These are phyloP conservation scores for Blastobotrys attinorum DNA, from an alignment of 805 yeast genomes.

Conservation along the genomic window DNA sequence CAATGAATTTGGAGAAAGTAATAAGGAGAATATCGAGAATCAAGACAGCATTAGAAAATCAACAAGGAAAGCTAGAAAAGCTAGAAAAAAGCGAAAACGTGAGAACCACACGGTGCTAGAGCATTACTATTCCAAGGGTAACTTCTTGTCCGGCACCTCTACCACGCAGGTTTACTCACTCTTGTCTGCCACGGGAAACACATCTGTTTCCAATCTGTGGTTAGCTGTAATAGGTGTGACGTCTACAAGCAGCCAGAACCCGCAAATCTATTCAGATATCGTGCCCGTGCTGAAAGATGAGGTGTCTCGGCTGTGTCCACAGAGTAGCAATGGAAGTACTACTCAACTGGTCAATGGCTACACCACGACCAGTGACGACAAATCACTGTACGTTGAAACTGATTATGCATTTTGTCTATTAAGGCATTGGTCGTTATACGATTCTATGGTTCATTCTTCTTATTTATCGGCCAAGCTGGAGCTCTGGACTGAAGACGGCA, in stretches of 20 bases:
- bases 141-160: conserved; percentile 64
- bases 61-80: not conserved
- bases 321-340: conserved; percentile 6
- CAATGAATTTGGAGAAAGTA: conserved; percentile 25
- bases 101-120: conserved; percentile 47
- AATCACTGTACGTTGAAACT: conserved; percentile 54
- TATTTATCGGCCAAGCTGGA: conserved; percentile 81
- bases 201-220: conserved; percentile 67
- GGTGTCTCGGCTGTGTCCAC: conserved; percentile 55
- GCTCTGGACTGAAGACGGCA: conserved; percentile 89
- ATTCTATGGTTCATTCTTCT: conserved; percentile 83
- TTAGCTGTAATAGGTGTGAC: conserved; percentile 81
- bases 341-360: no score
- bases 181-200: conserved; percentile 75
- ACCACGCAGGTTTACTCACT: conserved; percentile 77
- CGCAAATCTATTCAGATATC: conserved; percentile 59
- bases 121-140: conserved; percentile 76
- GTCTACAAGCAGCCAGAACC: conserved; percentile 64
- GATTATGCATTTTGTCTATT: conserved; percentile 82
- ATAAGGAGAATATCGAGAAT: not conserved
- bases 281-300: conserved; percentile 77
- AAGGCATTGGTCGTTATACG: conserved; percentile 90
- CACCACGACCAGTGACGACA: conserved; percentile 22
- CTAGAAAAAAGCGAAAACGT: not conserved
- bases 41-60: conserved; percentile 6